These are phyloP conservation scores for Theobroma cacao DNA, from an alignment of 345 rosid genomes.

Conservation along the genomic window DNA sequence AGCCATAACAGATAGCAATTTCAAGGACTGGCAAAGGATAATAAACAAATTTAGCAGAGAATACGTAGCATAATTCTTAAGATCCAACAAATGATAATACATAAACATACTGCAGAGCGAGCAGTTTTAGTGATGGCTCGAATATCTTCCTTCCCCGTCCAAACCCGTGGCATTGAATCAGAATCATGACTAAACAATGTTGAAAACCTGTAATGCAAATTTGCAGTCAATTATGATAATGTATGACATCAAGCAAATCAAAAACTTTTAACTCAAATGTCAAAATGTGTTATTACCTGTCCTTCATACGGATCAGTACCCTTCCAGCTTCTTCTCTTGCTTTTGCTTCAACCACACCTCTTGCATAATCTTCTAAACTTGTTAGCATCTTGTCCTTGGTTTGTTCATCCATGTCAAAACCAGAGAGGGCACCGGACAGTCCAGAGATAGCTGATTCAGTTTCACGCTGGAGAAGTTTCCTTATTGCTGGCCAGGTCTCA, in stretches of 20 bases:
- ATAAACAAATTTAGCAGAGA: constrained; percentile 19
- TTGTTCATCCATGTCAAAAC: constrained; percentile 77
- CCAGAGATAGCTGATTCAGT: constrained; percentile 68
- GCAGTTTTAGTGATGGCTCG: constrained; percentile 89
- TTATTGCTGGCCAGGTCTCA: constrained; percentile 90
- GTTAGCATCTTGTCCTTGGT: constrained; percentile 57
- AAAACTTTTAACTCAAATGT: constrained; percentile 12
- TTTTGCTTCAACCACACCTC: constrained; percentile 77
- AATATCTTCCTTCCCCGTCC: constrained; percentile 99
- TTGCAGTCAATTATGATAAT: constrained; percentile 19
- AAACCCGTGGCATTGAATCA: constrained; percentile 97
- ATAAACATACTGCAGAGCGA: constrained; percentile 71
- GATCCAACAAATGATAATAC: background rate
- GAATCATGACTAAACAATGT: constrained; percentile 86
- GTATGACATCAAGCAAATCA: constrained; percentile 9
- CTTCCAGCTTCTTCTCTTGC: constrained; percentile 91
- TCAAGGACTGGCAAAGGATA: constrained; percentile 62
- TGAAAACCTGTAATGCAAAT: constrained; percentile 62
- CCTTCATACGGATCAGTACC: constrained; percentile 88
- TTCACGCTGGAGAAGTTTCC: constrained; percentile 66
- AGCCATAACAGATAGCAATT: constrained; percentile 86
- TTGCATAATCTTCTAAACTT: constrained; percentile 59
- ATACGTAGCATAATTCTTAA: background rate
- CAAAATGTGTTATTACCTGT: constrained; percentile 48
- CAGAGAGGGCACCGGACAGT: constrained; percentile 61